A percentile compares a stretch with the other conserved stretches of the same genome.
phyloP scores from a whole-genome alignment of 2,329 filamentous ascomycete species.

The Epichloe festucae region DNA sequence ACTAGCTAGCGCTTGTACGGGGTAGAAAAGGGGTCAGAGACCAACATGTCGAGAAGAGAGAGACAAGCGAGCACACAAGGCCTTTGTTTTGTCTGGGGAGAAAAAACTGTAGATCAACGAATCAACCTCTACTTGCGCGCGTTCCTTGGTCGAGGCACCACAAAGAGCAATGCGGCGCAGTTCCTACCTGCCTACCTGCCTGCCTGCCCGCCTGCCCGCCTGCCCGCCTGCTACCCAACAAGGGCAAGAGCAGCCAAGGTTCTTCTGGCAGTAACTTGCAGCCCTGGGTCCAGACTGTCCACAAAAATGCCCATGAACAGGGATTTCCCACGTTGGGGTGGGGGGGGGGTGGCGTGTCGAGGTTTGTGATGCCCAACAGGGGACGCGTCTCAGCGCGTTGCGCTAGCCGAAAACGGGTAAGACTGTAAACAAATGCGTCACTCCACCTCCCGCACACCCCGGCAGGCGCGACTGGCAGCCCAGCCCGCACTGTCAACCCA shows the following conservation, averaged over 20 bases:
- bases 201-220: too few species aligned
- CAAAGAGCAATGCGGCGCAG: too few species aligned
- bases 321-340: neutral
- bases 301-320: neutral
- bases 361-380: slow-evolving; percentile 10
- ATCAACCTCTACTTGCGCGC: neutral
- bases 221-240: neutral
- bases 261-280: neutral
- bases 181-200: too few species aligned
- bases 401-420: slow-evolving; percentile 18
- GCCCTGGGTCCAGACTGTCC: slow-evolving; percentile 1
- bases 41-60: neutral
- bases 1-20: neutral
- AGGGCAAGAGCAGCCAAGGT: neutral
- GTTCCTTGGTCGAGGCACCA: too few species aligned
- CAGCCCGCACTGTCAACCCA: slow-evolving; percentile 5
- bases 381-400: slow-evolving; percentile 21
- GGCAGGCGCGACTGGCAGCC: slow-evolving; percentile 8
- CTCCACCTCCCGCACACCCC: slow-evolving; percentile 10
- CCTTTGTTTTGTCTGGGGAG: slow-evolving; percentile 2
- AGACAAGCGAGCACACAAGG: neutral
- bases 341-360: neutral
- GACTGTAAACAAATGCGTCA: slow-evolving; percentile 27
- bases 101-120: slow-evolving; percentile 2
- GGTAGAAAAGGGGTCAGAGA: slow-evolving; percentile 1